Evolutionary conservation across 1,139 yeast species (phyloP), one percentile per base, ranked within the genome.

Genomic region (Kodamaea suecica): DNA sequence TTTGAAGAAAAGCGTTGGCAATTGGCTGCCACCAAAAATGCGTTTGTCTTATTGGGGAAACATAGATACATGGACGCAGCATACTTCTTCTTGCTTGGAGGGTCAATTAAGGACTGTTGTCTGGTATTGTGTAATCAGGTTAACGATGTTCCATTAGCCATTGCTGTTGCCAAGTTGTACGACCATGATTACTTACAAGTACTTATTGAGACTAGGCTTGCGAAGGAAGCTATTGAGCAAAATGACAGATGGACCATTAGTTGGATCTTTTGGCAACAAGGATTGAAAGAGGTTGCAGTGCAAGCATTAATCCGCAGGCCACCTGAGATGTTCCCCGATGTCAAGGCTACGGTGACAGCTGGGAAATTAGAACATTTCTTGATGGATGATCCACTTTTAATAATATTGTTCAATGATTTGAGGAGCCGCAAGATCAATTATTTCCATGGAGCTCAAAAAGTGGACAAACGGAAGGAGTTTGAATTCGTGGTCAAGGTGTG

Each of bases 1-100:
- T 92, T 90, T 52, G 63, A 62, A 1, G 75, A 78, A 37, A 69
- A 73, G 8, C 66, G 96, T 33, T 90, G 97, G 96, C 73, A 68
- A 46, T 73, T 86, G 0, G 96, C 97, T 0, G 97, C 98, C 0
- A 61, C 78, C 50, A 92, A 92, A 52, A 92, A 92, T 60, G 98
- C 98, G 0, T 92, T 78, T 65, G 97, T 88, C 0, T 63, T 92
- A 29, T 59, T 92, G 42, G 88, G 97, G 38, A 86, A 87, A 51
- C 98, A 88, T 55, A 66, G 97, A 29, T 86, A 74, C 51, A 61
- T 76, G 52, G 95, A 90, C 57, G 95, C 97, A 0, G 97, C 97
- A 0, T 80, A 84, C 23, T 90, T 92, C 55, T 92, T 92, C 58
- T 60, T 92, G 25, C 66, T 92, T n/a, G 96, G 84, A 0, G 92